A percentile compares a stretch with the other conserved stretches of the same genome.
Conservation (phyloP, 2,329 filamentous ascomycete species). For the Xylariaceae sp. region DNA sequence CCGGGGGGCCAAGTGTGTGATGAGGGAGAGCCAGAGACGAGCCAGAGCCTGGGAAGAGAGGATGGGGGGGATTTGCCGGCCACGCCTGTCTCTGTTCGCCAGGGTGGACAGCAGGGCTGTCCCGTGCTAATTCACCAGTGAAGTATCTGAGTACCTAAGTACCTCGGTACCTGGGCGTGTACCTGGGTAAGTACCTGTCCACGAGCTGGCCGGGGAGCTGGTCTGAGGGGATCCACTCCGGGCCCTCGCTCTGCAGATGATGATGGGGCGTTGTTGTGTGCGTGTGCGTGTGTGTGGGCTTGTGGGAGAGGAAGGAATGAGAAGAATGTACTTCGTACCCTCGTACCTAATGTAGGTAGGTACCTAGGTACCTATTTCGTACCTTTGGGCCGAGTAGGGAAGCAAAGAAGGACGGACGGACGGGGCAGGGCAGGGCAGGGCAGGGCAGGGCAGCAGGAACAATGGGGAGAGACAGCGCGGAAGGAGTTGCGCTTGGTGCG, state of each 20-base stretch:
- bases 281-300: background rate
- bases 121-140: conserved; percentile 10
- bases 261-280: background rate
- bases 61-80: conserved; percentile 17
- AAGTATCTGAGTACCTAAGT: background rate
- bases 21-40: conserved; percentile 9
- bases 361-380: conserved; percentile 7
- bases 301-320: background rate
- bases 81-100: conserved; percentile 8
- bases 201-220: background rate
- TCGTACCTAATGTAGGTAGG: background rate
- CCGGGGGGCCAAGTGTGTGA: conserved; percentile 22
- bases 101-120: conserved; percentile 13
- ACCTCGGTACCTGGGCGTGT: no score
- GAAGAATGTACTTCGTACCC: background rate
- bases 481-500: conserved; percentile 12
- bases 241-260: conserved; percentile 5
- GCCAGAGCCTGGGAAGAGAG: background rate
- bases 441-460: conserved; percentile 3
- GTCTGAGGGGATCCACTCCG: conserved; percentile 2
- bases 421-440: background rate
- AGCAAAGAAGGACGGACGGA: background rate
- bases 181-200: background rate
- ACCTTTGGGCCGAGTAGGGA: background rate
- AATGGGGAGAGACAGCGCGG: conserved; percentile 16